Percentiles rank a stretch among this genome's conserved stretches.
Conservation (phyloP, 495 filamentous ascomycete species). For the Recurvomyces mirabilis region DNA sequence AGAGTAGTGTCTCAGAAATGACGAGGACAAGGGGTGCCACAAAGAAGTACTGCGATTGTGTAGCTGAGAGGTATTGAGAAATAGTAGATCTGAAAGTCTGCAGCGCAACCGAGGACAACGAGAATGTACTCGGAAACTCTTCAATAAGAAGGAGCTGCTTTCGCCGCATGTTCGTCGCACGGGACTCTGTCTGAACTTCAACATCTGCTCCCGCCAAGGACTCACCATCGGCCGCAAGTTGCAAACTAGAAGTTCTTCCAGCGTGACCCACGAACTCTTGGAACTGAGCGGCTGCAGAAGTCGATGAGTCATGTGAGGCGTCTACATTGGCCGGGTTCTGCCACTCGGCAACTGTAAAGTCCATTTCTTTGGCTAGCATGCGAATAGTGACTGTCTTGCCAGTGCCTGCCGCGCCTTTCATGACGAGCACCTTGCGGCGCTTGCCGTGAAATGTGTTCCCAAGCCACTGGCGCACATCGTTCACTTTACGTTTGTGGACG, state of each 20-base stretch:
- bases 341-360: constrained; percentile 77
- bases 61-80: constrained; percentile 56
- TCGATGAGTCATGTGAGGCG: constrained; percentile 43
- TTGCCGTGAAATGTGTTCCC: constrained; percentile 56
- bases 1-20: constrained; percentile 75
- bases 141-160: constrained; percentile 69
- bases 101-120: constrained; percentile 52
- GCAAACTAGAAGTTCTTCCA: constrained; percentile 63
- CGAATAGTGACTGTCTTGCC: constrained; percentile 85
- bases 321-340: constrained; percentile 61
- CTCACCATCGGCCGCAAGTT: constrained; percentile 3
- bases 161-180: background rate
- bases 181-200: background rate
- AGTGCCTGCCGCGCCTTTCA: constrained; percentile 84
- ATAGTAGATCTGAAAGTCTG: constrained; percentile 65
- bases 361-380: constrained; percentile 59
- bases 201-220: background rate
- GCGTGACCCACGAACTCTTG: constrained; percentile 79
- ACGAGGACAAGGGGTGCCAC: constrained; percentile 65
- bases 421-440: constrained; percentile 54
- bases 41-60: constrained; percentile 37
- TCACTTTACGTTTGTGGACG: constrained; percentile 86
- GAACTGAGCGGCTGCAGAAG: constrained; percentile 64
- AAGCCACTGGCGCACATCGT: constrained; percentile 75
- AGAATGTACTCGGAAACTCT: constrained; percentile 83